Conservation (phyloP, 192 early-diverging fungal species). For the Lobulomyces angularis region DNA sequence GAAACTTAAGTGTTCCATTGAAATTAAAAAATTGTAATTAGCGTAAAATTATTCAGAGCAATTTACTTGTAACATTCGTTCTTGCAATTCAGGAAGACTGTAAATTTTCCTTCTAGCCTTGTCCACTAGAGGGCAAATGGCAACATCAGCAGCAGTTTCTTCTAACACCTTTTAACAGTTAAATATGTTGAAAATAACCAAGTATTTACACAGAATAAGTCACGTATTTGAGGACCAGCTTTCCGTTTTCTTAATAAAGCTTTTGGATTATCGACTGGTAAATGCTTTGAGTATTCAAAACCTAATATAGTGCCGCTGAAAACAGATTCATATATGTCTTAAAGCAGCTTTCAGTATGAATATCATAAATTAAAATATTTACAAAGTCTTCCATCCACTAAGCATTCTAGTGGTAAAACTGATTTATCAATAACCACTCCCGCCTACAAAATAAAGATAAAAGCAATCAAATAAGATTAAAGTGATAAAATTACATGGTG, state of each 20-base stretch:
- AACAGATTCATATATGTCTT: conserved; percentile 21
- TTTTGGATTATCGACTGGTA: conserved; percentile 12
- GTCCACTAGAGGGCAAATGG: conserved; percentile 8
- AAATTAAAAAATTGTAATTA: too few relatives aligned
- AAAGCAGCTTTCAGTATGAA: too few relatives aligned
- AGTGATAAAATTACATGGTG: conserved; percentile 13
- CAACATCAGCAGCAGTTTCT: conserved; percentile 16
- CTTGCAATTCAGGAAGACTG: too few relatives aligned
- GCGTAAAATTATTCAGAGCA: too few relatives aligned
- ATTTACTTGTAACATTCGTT: too few relatives aligned
- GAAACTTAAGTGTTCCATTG: conserved; percentile 12
- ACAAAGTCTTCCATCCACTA: conserved; percentile 20
- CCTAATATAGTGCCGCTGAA: conserved; percentile 18
- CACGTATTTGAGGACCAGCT: too few relatives aligned
- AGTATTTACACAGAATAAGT: too few relatives aligned
- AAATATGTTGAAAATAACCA: too few relatives aligned
- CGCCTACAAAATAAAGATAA: background rate
- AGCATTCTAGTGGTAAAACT: conserved; percentile 21
- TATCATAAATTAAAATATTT: too few relatives aligned
- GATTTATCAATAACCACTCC: conserved; percentile 19
- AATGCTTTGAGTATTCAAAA: background rate
- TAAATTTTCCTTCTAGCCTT: too few relatives aligned
- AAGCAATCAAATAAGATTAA: too few relatives aligned
- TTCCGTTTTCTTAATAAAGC: conserved; percentile 9
- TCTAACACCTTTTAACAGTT: conserved; percentile 7